phyloP scores from a whole-genome alignment of 345 rosid genomes.

The Carallia brachiata region DNA sequence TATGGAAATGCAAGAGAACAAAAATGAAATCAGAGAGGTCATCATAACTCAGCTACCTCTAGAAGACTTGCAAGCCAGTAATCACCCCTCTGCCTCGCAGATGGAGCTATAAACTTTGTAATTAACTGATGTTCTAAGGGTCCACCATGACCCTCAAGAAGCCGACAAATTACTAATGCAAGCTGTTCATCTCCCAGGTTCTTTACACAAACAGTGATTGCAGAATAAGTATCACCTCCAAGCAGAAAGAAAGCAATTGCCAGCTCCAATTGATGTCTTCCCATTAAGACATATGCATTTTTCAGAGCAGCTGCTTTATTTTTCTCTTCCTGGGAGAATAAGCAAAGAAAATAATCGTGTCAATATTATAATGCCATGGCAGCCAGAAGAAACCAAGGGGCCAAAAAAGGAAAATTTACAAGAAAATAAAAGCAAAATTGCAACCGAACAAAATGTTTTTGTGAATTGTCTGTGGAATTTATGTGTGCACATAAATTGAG shows the following conservation, averaged over 20 bases:
- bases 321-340: slow-evolving; percentile 69
- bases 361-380: background rate
- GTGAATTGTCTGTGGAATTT: background rate
- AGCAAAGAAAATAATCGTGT: slow-evolving; percentile 1
- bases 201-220: slow-evolving; percentile 76
- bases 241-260: slow-evolving; percentile 91
- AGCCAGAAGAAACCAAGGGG: background rate
- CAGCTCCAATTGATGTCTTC: slow-evolving; percentile 86
- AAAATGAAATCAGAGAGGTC: background rate
- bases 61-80: slow-evolving; percentile 83
- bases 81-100: slow-evolving; percentile 68
- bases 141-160: slow-evolving; percentile 77
- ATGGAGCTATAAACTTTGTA: slow-evolving; percentile 67
- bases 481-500: background rate
- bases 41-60: slow-evolving; percentile 51
- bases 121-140: slow-evolving; percentile 62
- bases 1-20: background rate
- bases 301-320: slow-evolving; percentile 89
- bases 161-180: slow-evolving; percentile 81
- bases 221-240: slow-evolving; percentile 90
- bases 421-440: background rate
- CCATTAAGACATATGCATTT: slow-evolving; percentile 94
- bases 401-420: background rate
- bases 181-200: slow-evolving; percentile 93
- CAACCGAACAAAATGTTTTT: background rate